Conservation (phyloP, 2,329 filamentous ascomycete genomes). For the Sarocladium oryzae region DNA sequence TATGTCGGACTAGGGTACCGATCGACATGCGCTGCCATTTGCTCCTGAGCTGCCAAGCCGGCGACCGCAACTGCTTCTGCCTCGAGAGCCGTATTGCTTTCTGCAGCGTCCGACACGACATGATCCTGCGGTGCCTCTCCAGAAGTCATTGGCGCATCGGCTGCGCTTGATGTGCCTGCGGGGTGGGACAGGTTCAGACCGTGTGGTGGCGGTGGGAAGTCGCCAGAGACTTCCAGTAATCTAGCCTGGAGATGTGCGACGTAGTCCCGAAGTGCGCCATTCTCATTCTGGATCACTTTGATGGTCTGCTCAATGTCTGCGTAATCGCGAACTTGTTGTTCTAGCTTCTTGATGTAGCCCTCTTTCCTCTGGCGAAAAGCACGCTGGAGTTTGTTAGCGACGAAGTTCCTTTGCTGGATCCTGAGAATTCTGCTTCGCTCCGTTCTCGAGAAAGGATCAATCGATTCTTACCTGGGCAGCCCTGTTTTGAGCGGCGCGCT, state of each 20-base stretch:
- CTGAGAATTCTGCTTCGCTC: too few relatives aligned
- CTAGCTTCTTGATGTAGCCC: slow-evolving; percentile 94
- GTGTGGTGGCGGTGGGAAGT: slow-evolving; percentile 76
- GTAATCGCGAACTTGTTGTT: slow-evolving; percentile 84
- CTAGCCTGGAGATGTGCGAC: slow-evolving; percentile 84
- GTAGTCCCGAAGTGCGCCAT: slow-evolving; percentile 87
- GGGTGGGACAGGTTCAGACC: slow-evolving; percentile 59
- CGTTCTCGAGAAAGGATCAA: too few relatives aligned
- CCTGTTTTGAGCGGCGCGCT: slow-evolving; percentile 92
- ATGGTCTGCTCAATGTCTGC: slow-evolving; percentile 68
- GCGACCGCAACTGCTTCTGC: slow-evolving; percentile 45
- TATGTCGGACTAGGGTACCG: slow-evolving; percentile 3
- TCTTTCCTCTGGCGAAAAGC: slow-evolving; percentile 97
- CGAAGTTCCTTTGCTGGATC: too few relatives aligned
- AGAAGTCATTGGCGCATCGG: slow-evolving; percentile 11
- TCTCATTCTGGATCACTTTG: slow-evolving; percentile 80
- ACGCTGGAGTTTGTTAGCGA: slow-evolving; percentile 58
- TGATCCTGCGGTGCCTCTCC: slow-evolving; percentile 12
- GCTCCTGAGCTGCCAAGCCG: slow-evolving; percentile 35
- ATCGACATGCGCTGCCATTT: slow-evolving; percentile 25
- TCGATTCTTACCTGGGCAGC: slow-evolving; percentile 81
- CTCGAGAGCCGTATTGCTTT: slow-evolving; percentile 32
- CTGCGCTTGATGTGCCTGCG: neutral
- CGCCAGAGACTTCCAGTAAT: slow-evolving; percentile 74
- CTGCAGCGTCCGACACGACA: neutral